These are phyloP conservation scores for Vitis amurensis DNA, from an alignment of 164 flowering plant species.

Conservation along the genomic window DNA sequence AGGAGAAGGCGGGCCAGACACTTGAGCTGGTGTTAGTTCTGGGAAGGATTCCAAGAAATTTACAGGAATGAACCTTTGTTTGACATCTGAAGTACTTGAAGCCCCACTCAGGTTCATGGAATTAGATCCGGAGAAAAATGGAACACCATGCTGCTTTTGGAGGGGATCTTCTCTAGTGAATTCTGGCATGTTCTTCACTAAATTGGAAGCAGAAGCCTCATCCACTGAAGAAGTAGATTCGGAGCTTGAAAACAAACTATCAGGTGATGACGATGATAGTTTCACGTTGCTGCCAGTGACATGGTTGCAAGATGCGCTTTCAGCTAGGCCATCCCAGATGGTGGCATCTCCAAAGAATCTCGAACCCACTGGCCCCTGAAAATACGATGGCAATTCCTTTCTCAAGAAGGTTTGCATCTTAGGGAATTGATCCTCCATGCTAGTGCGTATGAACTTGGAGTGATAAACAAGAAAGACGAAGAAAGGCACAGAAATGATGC, in stretches of 20 bases:
- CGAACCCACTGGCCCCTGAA: conserved; percentile 19
- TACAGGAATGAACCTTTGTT: conserved; percentile 24
- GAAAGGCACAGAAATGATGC: conserved; percentile 19
- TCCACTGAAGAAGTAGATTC: conserved; percentile 32
- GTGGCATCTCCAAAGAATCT: conserved; percentile 19
- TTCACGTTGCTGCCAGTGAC: conserved; percentile 13
- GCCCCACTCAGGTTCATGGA: conserved; percentile 7
- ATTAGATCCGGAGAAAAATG: conserved; percentile 19
- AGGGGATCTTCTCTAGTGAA: conserved; percentile 11
- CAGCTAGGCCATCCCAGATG: conserved; percentile 19
- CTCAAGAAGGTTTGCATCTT: conserved; percentile 35
- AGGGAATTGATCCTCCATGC: conserved; percentile 41
- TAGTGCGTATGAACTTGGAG: neutral
- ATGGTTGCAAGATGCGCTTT: conserved; percentile 1
- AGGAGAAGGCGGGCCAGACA: conserved; percentile 21
- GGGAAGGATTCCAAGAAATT: conserved; percentile 47
- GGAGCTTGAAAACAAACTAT: conserved; percentile 22
- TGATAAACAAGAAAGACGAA: neutral
- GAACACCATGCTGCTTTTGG: conserved; percentile 2
- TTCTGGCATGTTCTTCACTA: conserved; percentile 19
- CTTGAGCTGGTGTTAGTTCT: conserved; percentile 17
- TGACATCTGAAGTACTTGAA: conserved; percentile 5
- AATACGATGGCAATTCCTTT: conserved; percentile 25
- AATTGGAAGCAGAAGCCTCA: conserved; percentile 7
- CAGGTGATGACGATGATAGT: conserved; percentile 14